Evolutionary conservation across 2,329 filamentous ascomycete genomes (phyloP).

Genomic region (Monosporascus sp.): DNA sequence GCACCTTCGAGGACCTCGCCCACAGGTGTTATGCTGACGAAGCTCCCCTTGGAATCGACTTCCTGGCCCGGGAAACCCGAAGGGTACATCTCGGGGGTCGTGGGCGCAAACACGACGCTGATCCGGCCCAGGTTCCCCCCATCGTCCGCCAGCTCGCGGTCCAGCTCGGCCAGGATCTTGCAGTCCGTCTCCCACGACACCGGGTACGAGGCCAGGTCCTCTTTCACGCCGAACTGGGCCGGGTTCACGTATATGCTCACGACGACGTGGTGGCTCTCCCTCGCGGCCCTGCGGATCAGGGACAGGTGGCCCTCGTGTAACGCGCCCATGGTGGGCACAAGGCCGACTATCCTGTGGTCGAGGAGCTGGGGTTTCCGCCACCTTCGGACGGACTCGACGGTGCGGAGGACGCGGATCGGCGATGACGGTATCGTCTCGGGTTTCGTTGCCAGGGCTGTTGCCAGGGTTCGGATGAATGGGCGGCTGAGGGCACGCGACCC

Average conservation of each 20-base stretch:
- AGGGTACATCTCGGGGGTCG: conserved; percentile 82
- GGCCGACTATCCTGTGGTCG: conserved; percentile 67
- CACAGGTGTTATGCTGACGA: conserved; percentile 85
- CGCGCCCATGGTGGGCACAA: conserved; percentile 97
- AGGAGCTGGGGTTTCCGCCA: conserved; percentile 63
- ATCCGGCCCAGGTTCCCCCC: conserved; percentile 61
- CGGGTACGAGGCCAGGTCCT: conserved; percentile 86
- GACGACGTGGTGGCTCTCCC: conserved; percentile 79
- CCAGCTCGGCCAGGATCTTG: conserved; percentile 59
- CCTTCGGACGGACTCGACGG: conserved; percentile 64
- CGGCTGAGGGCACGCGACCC: conserved; percentile 16
- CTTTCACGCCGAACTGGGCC: conserved; percentile 85
- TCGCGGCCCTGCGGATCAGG: conserved; percentile 76
- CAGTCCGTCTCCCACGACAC: conserved; percentile 82
- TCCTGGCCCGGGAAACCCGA: conserved; percentile 68
- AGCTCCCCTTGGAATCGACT: conserved; percentile 73
- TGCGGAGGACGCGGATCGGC: conserved; percentile 67
- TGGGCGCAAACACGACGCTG: conserved; percentile 80
- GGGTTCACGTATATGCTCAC: conserved; percentile 96
- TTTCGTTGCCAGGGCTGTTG: conserved; percentile 12
- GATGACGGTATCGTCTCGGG: conserved; percentile 48
- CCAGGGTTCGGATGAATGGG: conserved; percentile 16
- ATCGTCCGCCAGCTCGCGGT: conserved; percentile 64
- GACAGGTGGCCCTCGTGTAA: conserved; percentile 89
- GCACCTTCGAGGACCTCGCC: conserved; percentile 76